phyloP scores from a whole-genome alignment of 805 yeast species.

The Candida ovalis region DNA sequence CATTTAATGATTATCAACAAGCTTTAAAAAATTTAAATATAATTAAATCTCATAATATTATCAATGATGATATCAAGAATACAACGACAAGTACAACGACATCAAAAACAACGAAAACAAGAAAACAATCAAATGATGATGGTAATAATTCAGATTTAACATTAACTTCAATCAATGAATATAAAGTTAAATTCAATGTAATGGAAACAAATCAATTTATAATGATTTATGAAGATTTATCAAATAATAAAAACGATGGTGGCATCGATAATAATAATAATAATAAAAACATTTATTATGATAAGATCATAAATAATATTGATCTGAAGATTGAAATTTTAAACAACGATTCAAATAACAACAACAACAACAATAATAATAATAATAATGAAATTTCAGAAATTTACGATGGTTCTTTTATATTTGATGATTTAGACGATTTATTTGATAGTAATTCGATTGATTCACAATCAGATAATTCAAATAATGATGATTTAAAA shows the following conservation, averaged over 20 bases:
- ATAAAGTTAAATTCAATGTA: neutral
- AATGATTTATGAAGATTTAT: neutral
- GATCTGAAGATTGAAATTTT: too few relatives aligned
- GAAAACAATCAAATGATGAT: neutral
- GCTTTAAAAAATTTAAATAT: conserved; percentile 14
- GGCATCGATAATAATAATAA: neutral
- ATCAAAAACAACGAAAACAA: neutral
- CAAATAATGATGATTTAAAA: too few relatives aligned
- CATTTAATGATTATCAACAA: conserved; percentile 23
- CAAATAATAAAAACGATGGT: neutral
- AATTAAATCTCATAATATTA: neutral
- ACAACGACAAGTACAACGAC: neutral
- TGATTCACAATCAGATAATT: neutral
- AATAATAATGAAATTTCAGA: too few relatives aligned
- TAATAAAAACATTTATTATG: too few relatives aligned
- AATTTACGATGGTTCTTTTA: conserved; percentile 7
- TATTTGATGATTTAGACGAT: conserved; percentile 9
- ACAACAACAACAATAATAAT: neutral
- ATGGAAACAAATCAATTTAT: neutral
- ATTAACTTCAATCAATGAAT: neutral
- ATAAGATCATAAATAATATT: too few relatives aligned
- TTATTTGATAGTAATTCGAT: conserved; percentile 7
- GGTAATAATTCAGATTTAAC: neutral
- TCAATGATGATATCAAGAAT: neutral
- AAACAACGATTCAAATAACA: neutral